Conservation (phyloP, 306 rosid species). For the Alnus rubra region DNA sequence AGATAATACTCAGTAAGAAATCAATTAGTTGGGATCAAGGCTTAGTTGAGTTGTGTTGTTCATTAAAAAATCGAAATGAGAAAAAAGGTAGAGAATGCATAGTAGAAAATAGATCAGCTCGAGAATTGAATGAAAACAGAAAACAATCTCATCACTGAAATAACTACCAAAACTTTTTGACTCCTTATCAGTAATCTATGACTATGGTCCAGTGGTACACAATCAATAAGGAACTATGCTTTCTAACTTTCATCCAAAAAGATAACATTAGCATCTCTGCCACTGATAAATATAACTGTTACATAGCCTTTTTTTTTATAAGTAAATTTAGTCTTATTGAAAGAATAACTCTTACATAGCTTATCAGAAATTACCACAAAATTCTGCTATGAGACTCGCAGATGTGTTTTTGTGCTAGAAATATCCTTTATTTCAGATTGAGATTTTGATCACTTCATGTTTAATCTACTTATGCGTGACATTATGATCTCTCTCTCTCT, state of each 20-base stretch:
- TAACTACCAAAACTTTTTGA: not conserved
- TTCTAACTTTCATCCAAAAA: not conserved
- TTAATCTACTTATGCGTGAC: constrained; percentile 5
- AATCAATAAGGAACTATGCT: not conserved
- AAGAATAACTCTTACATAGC: not conserved
- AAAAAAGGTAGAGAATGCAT: not conserved
- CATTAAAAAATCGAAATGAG: not conserved
- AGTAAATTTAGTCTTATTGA: too few species aligned
- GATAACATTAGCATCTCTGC: not conserved
- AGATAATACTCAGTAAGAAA: not conserved
- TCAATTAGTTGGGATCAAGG: not conserved
- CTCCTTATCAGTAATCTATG: not conserved
- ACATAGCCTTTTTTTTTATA: not conserved
- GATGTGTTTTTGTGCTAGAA: constrained; percentile 1
- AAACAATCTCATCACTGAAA: constrained; percentile 2
- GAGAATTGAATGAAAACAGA: constrained; percentile 1
- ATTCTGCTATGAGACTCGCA: not conserved
- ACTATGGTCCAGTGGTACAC: not conserved
- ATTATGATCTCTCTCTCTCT: too few species aligned
- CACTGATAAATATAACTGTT: not conserved
- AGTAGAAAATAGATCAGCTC: not conserved
- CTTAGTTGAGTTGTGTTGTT: not conserved
- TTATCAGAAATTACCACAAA: not conserved
- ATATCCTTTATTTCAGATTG: not conserved
- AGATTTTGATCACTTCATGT: constrained; percentile 15